phyloP scores from a whole-genome alignment of 371 early-diverging fungal species.

The Rhizopus arrhizus region DNA sequence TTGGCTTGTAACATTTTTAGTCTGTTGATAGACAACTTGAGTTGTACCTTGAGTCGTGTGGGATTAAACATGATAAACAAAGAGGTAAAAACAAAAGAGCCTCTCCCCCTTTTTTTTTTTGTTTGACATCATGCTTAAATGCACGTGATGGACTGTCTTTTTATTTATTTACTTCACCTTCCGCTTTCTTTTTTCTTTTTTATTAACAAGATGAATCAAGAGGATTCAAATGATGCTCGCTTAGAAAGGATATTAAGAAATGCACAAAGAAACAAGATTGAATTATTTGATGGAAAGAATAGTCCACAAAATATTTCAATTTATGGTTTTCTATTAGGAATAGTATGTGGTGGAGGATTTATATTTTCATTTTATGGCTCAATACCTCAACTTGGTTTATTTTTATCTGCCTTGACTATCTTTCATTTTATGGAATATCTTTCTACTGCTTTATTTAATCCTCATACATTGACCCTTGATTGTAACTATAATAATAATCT shows the following conservation, averaged over 20 bases:
- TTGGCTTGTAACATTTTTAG: constrained; percentile 89
- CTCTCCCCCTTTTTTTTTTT: background rate
- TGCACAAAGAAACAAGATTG: constrained; percentile 22
- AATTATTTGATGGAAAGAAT: constrained; percentile 68
- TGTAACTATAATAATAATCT: constrained; percentile 50
- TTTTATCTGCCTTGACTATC: constrained; percentile 60
- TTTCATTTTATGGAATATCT: constrained; percentile 84
- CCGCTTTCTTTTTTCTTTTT: background rate
- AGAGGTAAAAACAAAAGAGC: background rate
- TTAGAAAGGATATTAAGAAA: background rate
- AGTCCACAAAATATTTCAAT: constrained; percentile 74
- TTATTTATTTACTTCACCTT: background rate
- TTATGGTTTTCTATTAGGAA: constrained; percentile 68
- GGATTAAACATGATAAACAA: constrained; percentile 56
- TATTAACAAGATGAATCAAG: background rate
- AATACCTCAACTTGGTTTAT: constrained; percentile 65
- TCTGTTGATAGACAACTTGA: constrained; percentile 83
- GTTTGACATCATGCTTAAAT: background rate
- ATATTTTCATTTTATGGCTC: constrained; percentile 35
- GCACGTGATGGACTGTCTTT: background rate
- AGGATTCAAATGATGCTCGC: background rate
- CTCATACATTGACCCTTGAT: constrained; percentile 61
- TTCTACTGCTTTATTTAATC: constrained; percentile 74
- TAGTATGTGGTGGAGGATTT: constrained; percentile 60
- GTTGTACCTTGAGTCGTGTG: constrained; percentile 78